Percentiles rank a stretch among this genome's conserved stretches.
Conservation (phyloP, 2,329 filamentous ascomycete species). For the Cercospora nicotianae region DNA sequence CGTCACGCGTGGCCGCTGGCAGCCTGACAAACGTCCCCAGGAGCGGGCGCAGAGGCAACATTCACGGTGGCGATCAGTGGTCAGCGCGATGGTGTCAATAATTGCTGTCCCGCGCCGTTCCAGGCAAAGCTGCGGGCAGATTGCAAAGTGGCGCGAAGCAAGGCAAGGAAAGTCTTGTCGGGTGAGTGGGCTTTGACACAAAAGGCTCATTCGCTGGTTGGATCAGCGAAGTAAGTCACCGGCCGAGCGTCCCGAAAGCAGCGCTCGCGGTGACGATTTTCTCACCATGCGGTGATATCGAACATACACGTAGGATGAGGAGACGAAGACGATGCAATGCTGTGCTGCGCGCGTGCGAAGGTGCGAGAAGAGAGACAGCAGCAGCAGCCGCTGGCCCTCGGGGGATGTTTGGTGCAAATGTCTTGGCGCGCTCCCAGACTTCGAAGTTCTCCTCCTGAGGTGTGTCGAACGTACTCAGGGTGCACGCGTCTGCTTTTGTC, state of each 20-base stretch:
- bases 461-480: no score
- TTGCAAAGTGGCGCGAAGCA: conserved; percentile 8
- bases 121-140: conserved; percentile 6
- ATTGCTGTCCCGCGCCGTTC: not conserved
- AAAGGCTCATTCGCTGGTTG: conserved; percentile 1
- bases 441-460: no score
- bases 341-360: not conserved
- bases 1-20: conserved; percentile 5
- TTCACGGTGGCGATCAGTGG: not conserved
- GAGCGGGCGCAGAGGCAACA: conserved; percentile 9
- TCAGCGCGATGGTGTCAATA: not conserved
- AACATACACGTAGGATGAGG: not conserved
- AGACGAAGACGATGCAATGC: not conserved
- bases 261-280: not conserved
- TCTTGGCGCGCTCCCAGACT: no score
- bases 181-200: not conserved
- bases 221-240: not conserved
- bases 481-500: no score
- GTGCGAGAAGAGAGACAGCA: not conserved
- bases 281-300: not conserved
- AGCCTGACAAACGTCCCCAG: conserved; percentile 8
- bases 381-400: not conserved
- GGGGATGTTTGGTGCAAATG: not conserved
- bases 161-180: conserved; percentile 13
- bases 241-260: not conserved